Base-by-base conservation (phyloP, 306 rosid genomes). In the Medicago ruthenica region DNA sequence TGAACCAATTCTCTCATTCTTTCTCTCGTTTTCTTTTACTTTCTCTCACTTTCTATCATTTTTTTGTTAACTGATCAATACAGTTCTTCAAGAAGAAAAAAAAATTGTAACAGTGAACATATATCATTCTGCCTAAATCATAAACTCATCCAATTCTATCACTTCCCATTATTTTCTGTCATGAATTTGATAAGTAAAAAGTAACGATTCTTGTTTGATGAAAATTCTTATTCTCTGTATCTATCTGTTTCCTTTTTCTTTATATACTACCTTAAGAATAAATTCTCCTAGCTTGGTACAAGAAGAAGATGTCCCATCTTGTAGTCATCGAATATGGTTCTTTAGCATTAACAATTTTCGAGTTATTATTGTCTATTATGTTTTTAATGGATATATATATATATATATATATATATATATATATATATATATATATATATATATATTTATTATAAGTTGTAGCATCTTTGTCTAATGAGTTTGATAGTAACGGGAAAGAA, bases 391-490 rank as follows among this genome's bases (percentile, higher is more conserved):
- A 61, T 10, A 10, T 31, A n/a, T n/a, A n/a, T n/a, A n/a, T n/a
- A n/a, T n/a, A n/a, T n/a, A n/a, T n/a, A n/a, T n/a, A n/a, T n/a
- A n/a, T n/a, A n/a, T n/a, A n/a, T n/a, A n/a, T n/a, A n/a, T n/a
- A n/a, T n/a, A n/a, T n/a, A n/a, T n/a, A n/a, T n/a, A n/a, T n/a
- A n/a, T n/a, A n/a, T n/a, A n/a, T n/a, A n/a, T n/a, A n/a, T n/a
- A n/a, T n/a, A 7, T 61, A 13, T 11, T 62, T 36, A 62, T 16
- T 63, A 27, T 60, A 78, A 64, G 76, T 68, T 82, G 72, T 20
- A 39, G 70, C 42, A 58, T 68, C 83, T 8, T 78, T 64, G 53
- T 82, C 67, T 41, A 13, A 47, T 47, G n/a, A n/a, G n/a, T n/a
- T n/a, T 74, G 76, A 58, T 70, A 68, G 5, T n/a, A 2, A 60